Evolutionary conservation across 2,329 filamentous ascomycete genomes (phyloP), one percentile per base, ranked within the genome.

Genomic region (Paecilomyces sp.): DNA sequence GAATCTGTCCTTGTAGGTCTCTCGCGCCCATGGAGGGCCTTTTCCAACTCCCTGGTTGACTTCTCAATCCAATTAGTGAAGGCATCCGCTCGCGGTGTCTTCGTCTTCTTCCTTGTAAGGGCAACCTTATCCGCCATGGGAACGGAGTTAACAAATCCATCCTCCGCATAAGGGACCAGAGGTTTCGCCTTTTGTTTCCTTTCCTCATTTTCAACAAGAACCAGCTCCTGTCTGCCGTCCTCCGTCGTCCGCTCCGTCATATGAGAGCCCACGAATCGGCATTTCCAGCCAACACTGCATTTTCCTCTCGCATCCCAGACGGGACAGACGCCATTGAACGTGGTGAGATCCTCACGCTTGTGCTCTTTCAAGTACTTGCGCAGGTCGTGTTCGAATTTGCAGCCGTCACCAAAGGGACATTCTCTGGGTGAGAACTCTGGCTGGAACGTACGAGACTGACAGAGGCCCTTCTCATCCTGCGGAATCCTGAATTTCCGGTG

Each of bases 251-350:
- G 76, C 76, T 97, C 93, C 63, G 87, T 82, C 67, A 91, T 94
- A 76, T 99, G 94, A 63, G 91, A 95, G 63, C 84, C 84, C 34
- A 91, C 89, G 70, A 97, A 96, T 24, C 93, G 88, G 73, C 94
- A 99, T 73, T 93, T 96, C 92, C 93, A 99, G 5, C 94, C 94
- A 13, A 88, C 85, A 55, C 85, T 83, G 68, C 94, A 99, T 62
- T 82, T 85, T 12, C 92, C 92, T 64, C 88, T 85, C 15, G 81
- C 80, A 65, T 90, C 87, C 74, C 86, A 97, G 8, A 96, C 83
- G 0, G 92, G 93, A 70, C 94, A 99, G 62, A 88, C 81, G 6
- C 90, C 89, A 51, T 81, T 82, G 68, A 96, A 88, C 0, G 89
- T 91, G 4, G 83, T 82, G 47, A 97, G 80, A 69, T 97, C 91